Base-by-base conservation (phyloP, 352 stramenopile species). In the Phytopythium oedochilum region DNA sequence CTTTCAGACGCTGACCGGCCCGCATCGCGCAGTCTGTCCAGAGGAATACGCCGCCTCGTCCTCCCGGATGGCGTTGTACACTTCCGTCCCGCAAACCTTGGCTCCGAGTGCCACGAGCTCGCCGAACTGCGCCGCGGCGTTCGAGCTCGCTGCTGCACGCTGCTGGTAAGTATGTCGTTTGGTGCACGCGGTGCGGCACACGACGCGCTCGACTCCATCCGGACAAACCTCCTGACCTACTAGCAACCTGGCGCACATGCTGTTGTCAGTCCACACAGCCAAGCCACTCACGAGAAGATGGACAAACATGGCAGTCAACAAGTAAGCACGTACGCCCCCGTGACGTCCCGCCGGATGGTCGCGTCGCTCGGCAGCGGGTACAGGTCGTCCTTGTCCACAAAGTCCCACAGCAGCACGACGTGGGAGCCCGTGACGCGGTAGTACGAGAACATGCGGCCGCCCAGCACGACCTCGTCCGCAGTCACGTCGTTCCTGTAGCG, bases 121-220 rank as follows among this genome's bases (percentile, higher is more conserved):
- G 15, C 28, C 29, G 28, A 52, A 52, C 26, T 28, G 9, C 29
- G n/a, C 28, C 28, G 26, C 45, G 28, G 15, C 20, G 3, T 49
- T 49, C 17, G 14, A 12, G 14, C 28, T 15, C 14, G 18, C 15
- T 29, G 28, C 29, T 11, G 45, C n/a, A n/a, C n/a, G 26, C 7
- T 9, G 28, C 31, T 31, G 23, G 12, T 51, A 51, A 8, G 56
- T 67, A 55, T 75, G 63, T 26, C 69, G 42, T 51, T 75, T 75
- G 5, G 67, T 75, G 58, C 67, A 73, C 40, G 71, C 66, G 29
- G 56, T 70, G 22, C 67, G 67, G 44, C 60, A 70, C 25, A 75
- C 64, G 17, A 75, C 63, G n/a, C 67, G 67, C 48, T 75, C 55
- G 7, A 73, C 22, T 17, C 67, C 67, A 32, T 75, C 67, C 31